phyloP scores from a whole-genome alignment of 2,329 filamentous ascomycete genomes.

The Monilinia polystroma region DNA sequence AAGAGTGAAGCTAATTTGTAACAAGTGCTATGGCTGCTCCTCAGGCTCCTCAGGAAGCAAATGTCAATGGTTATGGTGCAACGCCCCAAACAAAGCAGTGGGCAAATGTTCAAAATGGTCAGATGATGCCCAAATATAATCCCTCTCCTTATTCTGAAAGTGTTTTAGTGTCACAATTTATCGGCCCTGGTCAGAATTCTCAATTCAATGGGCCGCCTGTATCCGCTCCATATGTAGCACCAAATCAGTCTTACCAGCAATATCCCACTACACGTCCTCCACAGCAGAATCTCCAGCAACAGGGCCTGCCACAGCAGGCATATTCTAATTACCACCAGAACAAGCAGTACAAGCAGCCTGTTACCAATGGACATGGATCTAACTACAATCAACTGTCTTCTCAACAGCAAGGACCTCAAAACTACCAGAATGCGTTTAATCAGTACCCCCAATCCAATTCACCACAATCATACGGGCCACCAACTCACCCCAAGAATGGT shows the following conservation, averaged over 20 bases:
- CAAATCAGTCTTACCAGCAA: conserved; percentile 34
- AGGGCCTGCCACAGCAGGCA: conserved; percentile 26
- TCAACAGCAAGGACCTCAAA: conserved; percentile 26
- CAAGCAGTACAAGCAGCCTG: conserved; percentile 32
- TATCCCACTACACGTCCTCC: conserved; percentile 28
- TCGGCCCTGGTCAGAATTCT: conserved; percentile 6
- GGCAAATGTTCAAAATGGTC: conserved; percentile 22
- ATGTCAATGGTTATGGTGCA: conserved; percentile 13
- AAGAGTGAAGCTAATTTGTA: conserved; percentile 18
- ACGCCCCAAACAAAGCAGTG: conserved; percentile 21
- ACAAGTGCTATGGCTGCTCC: conserved; percentile 22
- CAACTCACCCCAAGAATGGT: conserved; percentile 25
- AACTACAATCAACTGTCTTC: conserved; percentile 27
- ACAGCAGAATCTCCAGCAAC: conserved; percentile 26
- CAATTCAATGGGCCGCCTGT: conserved; percentile 13
- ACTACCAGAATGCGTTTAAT: conserved; percentile 29
- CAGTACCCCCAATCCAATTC: conserved; percentile 29
- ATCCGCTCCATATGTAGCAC: conserved; percentile 24
- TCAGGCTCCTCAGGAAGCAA: conserved; percentile 12
- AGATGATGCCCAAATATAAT: conserved; percentile 25
- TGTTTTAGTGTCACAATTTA: conserved; percentile 14
- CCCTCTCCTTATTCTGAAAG: conserved; percentile 7
- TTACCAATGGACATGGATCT: conserved; percentile 5
- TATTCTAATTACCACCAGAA: conserved; percentile 31
- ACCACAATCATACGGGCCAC: conserved; percentile 28